Percentiles rank a stretch among this genome's conserved stretches.
Conservation (phyloP, 306 rosid species). For the Glycyrrhiza uralensis region DNA sequence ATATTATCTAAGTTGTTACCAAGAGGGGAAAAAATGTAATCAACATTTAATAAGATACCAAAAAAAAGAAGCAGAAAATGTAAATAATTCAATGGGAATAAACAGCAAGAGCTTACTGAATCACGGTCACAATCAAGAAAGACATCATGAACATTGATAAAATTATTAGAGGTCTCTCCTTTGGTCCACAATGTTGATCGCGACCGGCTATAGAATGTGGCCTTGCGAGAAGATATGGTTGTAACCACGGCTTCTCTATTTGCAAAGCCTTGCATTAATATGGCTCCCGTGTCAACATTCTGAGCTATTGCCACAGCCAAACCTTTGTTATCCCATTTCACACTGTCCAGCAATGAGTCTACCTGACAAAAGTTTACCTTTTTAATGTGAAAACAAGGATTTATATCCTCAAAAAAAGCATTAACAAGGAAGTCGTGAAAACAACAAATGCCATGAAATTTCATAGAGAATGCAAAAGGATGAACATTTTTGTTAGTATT, state of each 20-base stretch:
- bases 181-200: conserved; percentile 83
- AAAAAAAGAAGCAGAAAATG: neutral
- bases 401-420: neutral
- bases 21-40: neutral
- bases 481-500: neutral
- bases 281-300: conserved; percentile 87
- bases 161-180: conserved; percentile 91
- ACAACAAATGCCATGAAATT: conserved; percentile 1
- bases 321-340: conserved; percentile 93
- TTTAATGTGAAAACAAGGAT: conserved; percentile 3
- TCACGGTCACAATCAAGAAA: conserved; percentile 86
- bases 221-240: conserved; percentile 63
- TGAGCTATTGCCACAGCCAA: conserved; percentile 86
- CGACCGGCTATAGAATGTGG: conserved; percentile 87
- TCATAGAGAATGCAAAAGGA: neutral
- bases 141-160: conserved; percentile 75
- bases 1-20: conserved; percentile 58
- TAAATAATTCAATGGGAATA: neutral
- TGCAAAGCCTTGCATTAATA: conserved; percentile 94
- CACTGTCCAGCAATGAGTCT: conserved; percentile 47
- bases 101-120: conserved; percentile 54
- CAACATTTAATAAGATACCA: neutral
- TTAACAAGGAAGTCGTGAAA: neutral
- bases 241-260: conserved; percentile 65
- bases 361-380: conserved; percentile 52